Conservation (phyloP, 257 asterid genomes). For the Solanum dulcamara region DNA sequence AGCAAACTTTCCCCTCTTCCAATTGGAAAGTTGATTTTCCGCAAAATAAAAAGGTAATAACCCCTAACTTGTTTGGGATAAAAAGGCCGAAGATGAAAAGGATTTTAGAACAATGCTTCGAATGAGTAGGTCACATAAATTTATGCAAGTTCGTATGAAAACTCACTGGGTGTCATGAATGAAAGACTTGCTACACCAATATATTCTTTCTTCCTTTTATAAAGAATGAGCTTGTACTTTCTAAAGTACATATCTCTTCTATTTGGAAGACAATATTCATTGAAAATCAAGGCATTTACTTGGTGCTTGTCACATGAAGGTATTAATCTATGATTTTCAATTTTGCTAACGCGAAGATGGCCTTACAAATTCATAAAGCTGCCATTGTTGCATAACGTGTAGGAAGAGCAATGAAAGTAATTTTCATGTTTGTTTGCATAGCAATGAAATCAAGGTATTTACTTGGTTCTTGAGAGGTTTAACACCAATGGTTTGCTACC, state of each 20-base stretch:
- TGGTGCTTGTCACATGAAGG: background rate
- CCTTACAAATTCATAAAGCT: background rate
- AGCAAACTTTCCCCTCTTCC: slow-evolving; percentile 53
- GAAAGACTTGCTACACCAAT: background rate
- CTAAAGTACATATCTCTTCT: background rate
- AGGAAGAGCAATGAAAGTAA: background rate
- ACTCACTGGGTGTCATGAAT: background rate
- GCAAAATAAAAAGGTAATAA: slow-evolving; percentile 67
- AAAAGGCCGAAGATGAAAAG: background rate
- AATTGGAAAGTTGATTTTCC: slow-evolving; percentile 73
- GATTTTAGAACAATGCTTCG: background rate
- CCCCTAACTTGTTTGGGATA: background rate
- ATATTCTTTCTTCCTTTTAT: background rate
- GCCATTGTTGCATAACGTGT: background rate
- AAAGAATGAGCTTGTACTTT: background rate
- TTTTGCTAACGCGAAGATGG: background rate
- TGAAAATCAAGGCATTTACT: slow-evolving; percentile 1
- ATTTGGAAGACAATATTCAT: background rate
- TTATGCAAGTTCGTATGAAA: background rate
- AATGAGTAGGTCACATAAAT: background rate
- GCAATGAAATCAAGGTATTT: background rate
- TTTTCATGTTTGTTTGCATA: background rate
- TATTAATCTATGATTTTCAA: background rate
- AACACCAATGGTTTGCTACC: background rate
- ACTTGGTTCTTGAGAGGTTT: background rate